These are phyloP conservation scores for Aspergillus asperescens DNA, from an alignment of 495 filamentous ascomycete genomes.

Conservation along the genomic window DNA sequence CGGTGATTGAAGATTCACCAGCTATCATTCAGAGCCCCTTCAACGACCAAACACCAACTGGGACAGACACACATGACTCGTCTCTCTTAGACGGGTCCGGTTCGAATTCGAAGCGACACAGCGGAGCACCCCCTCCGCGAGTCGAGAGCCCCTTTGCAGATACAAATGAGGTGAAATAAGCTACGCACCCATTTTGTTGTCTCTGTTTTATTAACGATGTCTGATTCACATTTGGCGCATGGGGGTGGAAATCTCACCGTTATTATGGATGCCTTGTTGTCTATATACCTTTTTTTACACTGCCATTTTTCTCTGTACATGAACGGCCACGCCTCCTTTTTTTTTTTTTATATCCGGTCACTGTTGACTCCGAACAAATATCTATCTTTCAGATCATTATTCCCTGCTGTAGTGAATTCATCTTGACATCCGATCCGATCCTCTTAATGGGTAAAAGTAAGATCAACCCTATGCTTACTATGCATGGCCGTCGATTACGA, in stretches of 20 bases:
- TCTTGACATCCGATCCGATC: neutral
- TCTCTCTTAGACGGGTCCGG: slow-evolving; percentile 20
- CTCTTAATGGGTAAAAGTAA: too few relatives aligned
- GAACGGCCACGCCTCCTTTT: slow-evolving; percentile 15
- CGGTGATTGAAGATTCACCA: slow-evolving; percentile 48
- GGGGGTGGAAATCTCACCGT: neutral
- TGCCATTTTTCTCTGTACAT: slow-evolving; percentile 16
- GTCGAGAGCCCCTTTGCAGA: slow-evolving; percentile 45
- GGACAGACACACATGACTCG: slow-evolving; percentile 12
- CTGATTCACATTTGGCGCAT: slow-evolving; percentile 16
- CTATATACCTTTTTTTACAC: neutral
- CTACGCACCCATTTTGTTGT: neutral
- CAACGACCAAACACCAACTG: slow-evolving; percentile 43
- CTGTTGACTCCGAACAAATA: neutral
- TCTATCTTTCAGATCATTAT: neutral
- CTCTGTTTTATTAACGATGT: slow-evolving; percentile 8
- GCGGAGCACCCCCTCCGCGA: slow-evolving; percentile 25
- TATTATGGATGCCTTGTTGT: slow-evolving; percentile 15
- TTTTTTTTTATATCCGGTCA: neutral
- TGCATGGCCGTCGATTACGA: too few relatives aligned
- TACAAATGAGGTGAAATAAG: slow-evolving; percentile 55
- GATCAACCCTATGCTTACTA: too few relatives aligned
- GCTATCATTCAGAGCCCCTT: slow-evolving; percentile 53
- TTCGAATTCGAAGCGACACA: slow-evolving; percentile 27
- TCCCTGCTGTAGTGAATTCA: neutral